Evolutionary conservation across 495 filamentous ascomycete genomes (phyloP).

Genomic region (Physcia stellaris): DNA sequence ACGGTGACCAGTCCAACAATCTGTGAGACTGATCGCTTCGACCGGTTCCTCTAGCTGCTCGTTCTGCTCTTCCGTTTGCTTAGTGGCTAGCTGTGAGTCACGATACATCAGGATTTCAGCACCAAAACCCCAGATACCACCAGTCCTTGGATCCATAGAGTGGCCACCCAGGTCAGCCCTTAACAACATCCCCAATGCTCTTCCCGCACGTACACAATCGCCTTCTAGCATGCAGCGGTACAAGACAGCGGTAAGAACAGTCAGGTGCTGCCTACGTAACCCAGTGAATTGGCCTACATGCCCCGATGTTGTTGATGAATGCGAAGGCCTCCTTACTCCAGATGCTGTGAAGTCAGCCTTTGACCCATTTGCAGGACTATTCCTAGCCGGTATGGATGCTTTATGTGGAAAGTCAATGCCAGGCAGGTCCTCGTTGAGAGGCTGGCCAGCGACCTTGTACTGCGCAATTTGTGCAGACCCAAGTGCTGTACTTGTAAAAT

Average conservation of each 20-base stretch:
- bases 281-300: neutral
- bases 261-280: constrained; percentile 42
- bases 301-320: neutral
- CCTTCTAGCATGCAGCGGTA: constrained; percentile 46
- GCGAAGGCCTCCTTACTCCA: neutral
- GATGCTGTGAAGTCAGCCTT: no score
- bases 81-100: constrained; percentile 15
- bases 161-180: constrained; percentile 37
- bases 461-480: no score
- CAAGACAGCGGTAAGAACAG: constrained; percentile 43
- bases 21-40: constrained; percentile 3
- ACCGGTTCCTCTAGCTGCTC: neutral
- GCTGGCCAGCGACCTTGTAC: constrained; percentile 33
- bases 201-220: constrained; percentile 47
- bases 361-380: neutral
- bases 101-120: constrained; percentile 50
- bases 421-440: constrained; percentile 30
- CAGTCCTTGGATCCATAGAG: constrained; percentile 39
- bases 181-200: constrained; percentile 51
- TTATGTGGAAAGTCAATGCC: constrained; percentile 31
- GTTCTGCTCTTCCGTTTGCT: neutral
- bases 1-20: no score
- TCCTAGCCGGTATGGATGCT: neutral
- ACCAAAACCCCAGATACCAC: constrained; percentile 53
- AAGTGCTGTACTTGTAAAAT: no score